Conservation (phyloP, 163 green algal species). For the Prototheca cutis region DNA sequence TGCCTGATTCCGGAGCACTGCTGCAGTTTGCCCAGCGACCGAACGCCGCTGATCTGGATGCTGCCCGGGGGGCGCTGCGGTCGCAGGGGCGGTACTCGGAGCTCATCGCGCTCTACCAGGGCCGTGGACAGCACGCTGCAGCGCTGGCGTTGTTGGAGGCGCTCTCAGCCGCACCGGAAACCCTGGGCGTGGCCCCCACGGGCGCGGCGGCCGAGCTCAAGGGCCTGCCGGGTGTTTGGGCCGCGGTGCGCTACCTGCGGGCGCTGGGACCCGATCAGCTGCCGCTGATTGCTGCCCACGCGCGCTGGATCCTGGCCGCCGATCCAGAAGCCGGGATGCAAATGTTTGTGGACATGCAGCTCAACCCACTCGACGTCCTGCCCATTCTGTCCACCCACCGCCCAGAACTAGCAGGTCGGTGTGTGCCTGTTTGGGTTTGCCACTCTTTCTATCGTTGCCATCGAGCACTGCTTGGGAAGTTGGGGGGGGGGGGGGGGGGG, state of each 20-base stretch:
- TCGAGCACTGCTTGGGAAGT: no score
- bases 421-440: no score
- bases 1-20: conserved; percentile 58
- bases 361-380: conserved; percentile 48
- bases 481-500: no score
- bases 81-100: conserved; percentile 61
- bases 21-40: conserved; percentile 63
- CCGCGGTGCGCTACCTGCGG: conserved; percentile 61
- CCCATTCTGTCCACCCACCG: conserved; percentile 49
- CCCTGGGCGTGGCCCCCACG: conserved; percentile 19
- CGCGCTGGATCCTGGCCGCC: conserved; percentile 62
- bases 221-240: conserved; percentile 76
- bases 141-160: conserved; percentile 57
- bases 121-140: conserved; percentile 26
- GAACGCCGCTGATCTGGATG: conserved; percentile 56
- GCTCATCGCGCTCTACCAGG: conserved; percentile 66
- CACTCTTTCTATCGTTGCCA: no score
- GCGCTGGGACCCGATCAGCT: conserved; percentile 18
- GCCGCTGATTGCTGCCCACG: conserved; percentile 43
- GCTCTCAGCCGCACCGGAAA: conserved; percentile 36
- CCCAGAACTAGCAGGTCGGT: conserved; percentile 12
- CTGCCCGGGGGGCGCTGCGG: conserved; percentile 32
- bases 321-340: conserved; percentile 74
- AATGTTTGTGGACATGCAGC: conserved; percentile 48
- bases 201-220: conserved; percentile 52